Evolutionary conservation across 306 rosid genomes (phyloP).

Genomic region (Lathyrus aphaca): DNA sequence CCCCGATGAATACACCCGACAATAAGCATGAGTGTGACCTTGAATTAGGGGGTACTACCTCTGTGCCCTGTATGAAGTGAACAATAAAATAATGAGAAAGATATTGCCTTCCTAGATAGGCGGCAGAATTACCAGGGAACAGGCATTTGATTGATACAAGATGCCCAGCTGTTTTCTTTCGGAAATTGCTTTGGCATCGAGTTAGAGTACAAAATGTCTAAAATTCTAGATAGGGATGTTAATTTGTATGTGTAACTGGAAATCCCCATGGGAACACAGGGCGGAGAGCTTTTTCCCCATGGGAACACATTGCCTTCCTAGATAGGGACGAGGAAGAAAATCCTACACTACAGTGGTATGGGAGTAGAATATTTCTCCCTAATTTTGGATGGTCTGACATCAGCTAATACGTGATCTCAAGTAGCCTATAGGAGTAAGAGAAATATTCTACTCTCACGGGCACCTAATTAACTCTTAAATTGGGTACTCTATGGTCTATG

Average conservation of each 20-base stretch:
- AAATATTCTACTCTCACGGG: neutral
- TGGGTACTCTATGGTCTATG: neutral
- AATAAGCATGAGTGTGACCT: conserved; percentile 85
- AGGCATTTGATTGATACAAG: neutral
- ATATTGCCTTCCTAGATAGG: conserved; percentile 2
- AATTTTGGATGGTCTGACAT: conserved; percentile 8
- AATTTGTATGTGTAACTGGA: neutral
- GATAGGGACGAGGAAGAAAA: too few relatives aligned
- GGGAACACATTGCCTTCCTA: too few relatives aligned
- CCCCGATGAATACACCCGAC: conserved; percentile 84
- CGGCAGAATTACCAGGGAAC: neutral
- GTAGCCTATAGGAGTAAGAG: neutral
- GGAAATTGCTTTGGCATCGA: neutral
- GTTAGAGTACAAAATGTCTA: conserved; percentile 6
- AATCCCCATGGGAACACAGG: too few relatives aligned
- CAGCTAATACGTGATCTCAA: neutral
- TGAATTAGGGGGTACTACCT: conserved; percentile 83
- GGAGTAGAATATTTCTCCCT: too few relatives aligned
- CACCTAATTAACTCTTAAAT: neutral
- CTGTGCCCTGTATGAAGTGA: conserved; percentile 72
- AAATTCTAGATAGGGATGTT: neutral
- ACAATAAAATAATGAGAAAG: conserved; percentile 32
- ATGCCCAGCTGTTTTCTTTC: conserved; percentile 3
- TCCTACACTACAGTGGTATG: too few relatives aligned
- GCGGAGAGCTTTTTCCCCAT: too few relatives aligned